Evolutionary conservation across 2,329 filamentous ascomycete genomes (phyloP), one percentile per base, ranked within the genome.

Genomic region (Aureobasidium sp.): DNA sequence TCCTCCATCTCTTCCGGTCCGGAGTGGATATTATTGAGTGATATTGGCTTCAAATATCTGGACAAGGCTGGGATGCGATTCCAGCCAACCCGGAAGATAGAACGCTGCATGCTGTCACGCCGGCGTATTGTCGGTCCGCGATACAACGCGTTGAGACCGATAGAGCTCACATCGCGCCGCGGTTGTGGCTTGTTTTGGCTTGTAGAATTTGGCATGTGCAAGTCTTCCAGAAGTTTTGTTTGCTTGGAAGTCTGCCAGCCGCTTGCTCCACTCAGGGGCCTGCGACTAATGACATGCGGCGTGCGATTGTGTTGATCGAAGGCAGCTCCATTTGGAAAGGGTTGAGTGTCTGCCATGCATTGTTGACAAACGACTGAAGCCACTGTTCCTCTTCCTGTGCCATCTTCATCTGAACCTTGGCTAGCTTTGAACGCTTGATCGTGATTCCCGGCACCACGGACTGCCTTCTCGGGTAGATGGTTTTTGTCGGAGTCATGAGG

Each of bases 321-420:
- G 60, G 60, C 12, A 55, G 29, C 26, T 62, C 37, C 20, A 56
- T 56, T 29, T 44, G 39, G 34, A 41, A 47, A 27, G 63, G 63
- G 50, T 64, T 62, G 29, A 77, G 44, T 24, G 69, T 70, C 15
- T 74, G 75, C 74, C 76, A 78, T 64, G 74, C 77, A 63, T 77
- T 75, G 69, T 74, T 66, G 27, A 76, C 75, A 55, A 77, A 71
- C 26, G 75, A 68, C 39, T 75, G 68, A 66, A 79, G 73, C 65
- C 78, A 71, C 60, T 74, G 71, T 27, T 75, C 70, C 67, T 79
- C 77, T 62, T 80, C 78, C 1, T 70, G 66, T 62, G 77, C 69
- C 64, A 81, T 69, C 48, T 73, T 70, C 65, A 76, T 67, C 67
- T 80, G 78, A n/a, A 77, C 70, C 65, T 75, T 76, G 1, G 78